Percentiles rank a stretch among this genome's conserved stretches.
These are phyloP conservation scores for Brettanomyces sp. DNA, from an alignment of 805 yeast genomes.

Conservation along the genomic window DNA sequence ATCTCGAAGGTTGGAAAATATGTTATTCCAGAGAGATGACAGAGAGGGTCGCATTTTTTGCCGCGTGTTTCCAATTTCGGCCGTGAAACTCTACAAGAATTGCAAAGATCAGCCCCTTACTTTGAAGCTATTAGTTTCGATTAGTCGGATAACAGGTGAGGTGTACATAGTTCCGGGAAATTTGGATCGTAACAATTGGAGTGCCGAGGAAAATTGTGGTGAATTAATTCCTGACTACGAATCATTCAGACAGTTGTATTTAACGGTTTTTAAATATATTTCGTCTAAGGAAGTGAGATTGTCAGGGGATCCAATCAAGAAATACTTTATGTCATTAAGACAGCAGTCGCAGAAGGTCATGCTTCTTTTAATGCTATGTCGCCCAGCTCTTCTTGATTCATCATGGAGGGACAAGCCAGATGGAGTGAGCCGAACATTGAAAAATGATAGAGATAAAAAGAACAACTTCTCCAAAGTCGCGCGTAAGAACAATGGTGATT, in stretches of 20 bases:
- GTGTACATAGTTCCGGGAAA: slow-evolving; percentile 24
- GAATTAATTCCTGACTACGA: slow-evolving; percentile 22
- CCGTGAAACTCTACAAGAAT: slow-evolving; percentile 20
- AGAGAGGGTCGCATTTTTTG: slow-evolving; percentile 19
- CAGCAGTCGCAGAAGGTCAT: slow-evolving; percentile 12
- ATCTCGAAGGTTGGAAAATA: slow-evolving; percentile 20
- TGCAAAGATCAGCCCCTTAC: slow-evolving; percentile 10
- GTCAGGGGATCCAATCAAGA: too few species aligned
- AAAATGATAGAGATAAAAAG: too few species aligned
- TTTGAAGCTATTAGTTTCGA: slow-evolving; percentile 18
- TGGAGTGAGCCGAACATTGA: too few species aligned
- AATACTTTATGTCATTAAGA: not conserved
- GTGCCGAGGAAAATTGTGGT: slow-evolving; percentile 25
- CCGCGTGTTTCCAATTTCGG: slow-evolving; percentile 17
- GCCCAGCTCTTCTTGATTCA: slow-evolving; percentile 11
- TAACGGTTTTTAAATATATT: slow-evolving; percentile 7
- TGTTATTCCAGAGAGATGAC: slow-evolving; percentile 19
- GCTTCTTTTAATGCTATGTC: slow-evolving; percentile 18
- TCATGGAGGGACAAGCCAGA: too few species aligned
- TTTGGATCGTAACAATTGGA: slow-evolving; percentile 25
- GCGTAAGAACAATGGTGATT: too few species aligned
- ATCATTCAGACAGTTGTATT: slow-evolving; percentile 16
- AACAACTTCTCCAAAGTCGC: not conserved
- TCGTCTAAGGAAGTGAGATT: not conserved
- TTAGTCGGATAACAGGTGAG: slow-evolving; percentile 27